Conservation (phyloP, 1,139 yeast species). For the Blastobotrys malaysiensis region DNA sequence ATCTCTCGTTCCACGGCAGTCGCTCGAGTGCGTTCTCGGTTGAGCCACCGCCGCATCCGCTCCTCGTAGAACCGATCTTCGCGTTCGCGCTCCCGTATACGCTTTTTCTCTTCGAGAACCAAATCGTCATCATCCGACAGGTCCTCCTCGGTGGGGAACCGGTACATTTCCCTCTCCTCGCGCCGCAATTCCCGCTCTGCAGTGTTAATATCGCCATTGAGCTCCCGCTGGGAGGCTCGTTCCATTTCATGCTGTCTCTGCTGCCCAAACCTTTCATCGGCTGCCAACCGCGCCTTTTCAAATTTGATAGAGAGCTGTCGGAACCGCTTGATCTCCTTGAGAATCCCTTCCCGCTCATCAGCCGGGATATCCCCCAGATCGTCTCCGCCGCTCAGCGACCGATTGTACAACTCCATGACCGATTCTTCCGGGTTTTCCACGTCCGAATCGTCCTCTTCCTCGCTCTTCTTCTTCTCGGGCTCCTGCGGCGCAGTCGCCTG, state of each 20-base stretch:
- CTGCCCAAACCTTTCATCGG: slow-evolving; percentile 11
- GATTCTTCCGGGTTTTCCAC: not conserved
- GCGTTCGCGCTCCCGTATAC: slow-evolving; percentile 13
- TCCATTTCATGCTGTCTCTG: slow-evolving; percentile 18
- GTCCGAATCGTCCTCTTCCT: slow-evolving; percentile 3
- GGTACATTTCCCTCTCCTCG: not conserved
- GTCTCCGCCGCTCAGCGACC: slow-evolving; percentile 7
- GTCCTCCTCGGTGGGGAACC: slow-evolving; percentile 13
- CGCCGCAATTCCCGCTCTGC: not conserved
- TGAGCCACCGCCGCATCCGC: slow-evolving; percentile 24
- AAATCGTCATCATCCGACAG: slow-evolving; percentile 12
- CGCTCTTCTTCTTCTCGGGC: slow-evolving; percentile 7
- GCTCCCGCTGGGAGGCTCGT: slow-evolving; percentile 15
- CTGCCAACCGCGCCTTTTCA: slow-evolving; percentile 22
- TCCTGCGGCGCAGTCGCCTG: slow-evolving; percentile 10
- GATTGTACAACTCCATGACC: slow-evolving; percentile 11
- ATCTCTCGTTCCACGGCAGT: slow-evolving; percentile 24
- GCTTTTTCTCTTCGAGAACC: slow-evolving; percentile 7
- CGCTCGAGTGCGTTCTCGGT: slow-evolving; percentile 22
- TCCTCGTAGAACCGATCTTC: slow-evolving; percentile 20
- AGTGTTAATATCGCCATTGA: slow-evolving; percentile 5
- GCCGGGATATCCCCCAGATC: slow-evolving; percentile 17
- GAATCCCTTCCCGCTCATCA: slow-evolving; percentile 27
- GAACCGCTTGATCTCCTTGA: slow-evolving; percentile 31
- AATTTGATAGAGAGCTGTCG: slow-evolving; percentile 28